A percentile compares a stretch with the other conserved stretches of the same genome.
Conservation (phyloP, 495 filamentous ascomycete species). For the Parachaetomium inaequale region DNA sequence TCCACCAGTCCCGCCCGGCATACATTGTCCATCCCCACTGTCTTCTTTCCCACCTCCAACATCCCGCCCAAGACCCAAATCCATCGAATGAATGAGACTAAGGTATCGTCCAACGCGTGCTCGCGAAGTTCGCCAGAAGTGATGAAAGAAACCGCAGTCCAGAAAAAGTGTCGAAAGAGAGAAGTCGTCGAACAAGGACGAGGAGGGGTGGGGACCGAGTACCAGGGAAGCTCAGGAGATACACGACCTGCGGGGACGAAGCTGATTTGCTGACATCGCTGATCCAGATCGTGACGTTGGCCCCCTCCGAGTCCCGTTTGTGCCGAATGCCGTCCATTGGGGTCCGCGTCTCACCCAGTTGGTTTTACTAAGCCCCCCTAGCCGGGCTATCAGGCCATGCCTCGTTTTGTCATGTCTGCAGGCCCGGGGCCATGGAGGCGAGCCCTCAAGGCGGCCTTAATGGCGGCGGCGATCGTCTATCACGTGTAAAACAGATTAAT, state of each 20-base stretch:
- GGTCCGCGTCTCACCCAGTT: not conserved
- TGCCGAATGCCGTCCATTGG: not conserved
- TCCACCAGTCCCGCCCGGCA: not conserved
- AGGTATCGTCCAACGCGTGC: not conserved
- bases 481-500: constrained; percentile 16
- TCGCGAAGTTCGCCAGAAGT: not conserved
- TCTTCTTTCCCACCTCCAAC: not conserved
- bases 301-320: not conserved
- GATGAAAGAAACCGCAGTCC: not conserved
- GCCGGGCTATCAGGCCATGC: not conserved
- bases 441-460: not conserved
- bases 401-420: not conserved
- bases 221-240: not conserved
- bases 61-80: not conserved
- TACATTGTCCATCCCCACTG: not conserved
- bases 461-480: constrained; percentile 24
- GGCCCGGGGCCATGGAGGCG: not conserved
- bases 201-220: not conserved
- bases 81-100: not conserved
- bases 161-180: not conserved
- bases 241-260: not conserved
- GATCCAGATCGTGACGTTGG: not conserved
- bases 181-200: not conserved
- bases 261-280: not conserved
- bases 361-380: not conserved